Conservation (phyloP, 192 early-diverging fungal genomes). For the Entomortierella chlamydospora region DNA sequence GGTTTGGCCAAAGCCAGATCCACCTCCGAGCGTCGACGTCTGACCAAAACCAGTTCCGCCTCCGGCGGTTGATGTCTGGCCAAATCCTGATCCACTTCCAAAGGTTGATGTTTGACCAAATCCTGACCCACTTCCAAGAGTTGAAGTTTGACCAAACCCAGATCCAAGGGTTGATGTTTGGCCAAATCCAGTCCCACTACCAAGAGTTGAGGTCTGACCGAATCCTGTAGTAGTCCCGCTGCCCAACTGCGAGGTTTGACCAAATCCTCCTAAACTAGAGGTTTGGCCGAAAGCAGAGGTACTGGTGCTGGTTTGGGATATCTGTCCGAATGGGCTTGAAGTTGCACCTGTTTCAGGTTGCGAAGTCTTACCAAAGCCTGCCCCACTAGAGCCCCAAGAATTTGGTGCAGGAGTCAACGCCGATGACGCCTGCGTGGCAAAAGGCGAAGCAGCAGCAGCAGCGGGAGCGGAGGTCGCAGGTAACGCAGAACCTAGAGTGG, state of each 20-base stretch:
- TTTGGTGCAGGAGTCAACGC: slow-evolving; percentile 14
- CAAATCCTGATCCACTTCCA: slow-evolving; percentile 13
- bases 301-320: slow-evolving; percentile 3
- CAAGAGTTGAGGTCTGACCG: slow-evolving; percentile 17
- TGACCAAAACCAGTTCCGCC: neutral
- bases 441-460: slow-evolving; percentile 5
- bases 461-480: neutral
- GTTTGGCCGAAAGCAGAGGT: slow-evolving; percentile 17
- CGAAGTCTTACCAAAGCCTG: slow-evolving; percentile 26
- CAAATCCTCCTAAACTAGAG: neutral
- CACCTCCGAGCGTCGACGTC: neutral
- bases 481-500: neutral
- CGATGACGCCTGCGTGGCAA: slow-evolving; percentile 7
- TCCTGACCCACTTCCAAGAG: slow-evolving; percentile 5
- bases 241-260: neutral
- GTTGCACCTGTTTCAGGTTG: slow-evolving; percentile 2
- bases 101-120: slow-evolving; percentile 30
- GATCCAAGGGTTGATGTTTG: slow-evolving; percentile 15
- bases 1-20: slow-evolving; percentile 9
- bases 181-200: slow-evolving; percentile 1
- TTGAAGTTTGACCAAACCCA: slow-evolving; percentile 33
- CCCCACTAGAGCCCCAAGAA: slow-evolving; percentile 21
- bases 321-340: slow-evolving; percentile 25
- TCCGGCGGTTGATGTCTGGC: slow-evolving; percentile 14
- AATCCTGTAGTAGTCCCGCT: neutral